Evolutionary conservation across 2,329 filamentous ascomycete genomes (phyloP).

Genomic region (Phaeosphaeriaceae sp.): DNA sequence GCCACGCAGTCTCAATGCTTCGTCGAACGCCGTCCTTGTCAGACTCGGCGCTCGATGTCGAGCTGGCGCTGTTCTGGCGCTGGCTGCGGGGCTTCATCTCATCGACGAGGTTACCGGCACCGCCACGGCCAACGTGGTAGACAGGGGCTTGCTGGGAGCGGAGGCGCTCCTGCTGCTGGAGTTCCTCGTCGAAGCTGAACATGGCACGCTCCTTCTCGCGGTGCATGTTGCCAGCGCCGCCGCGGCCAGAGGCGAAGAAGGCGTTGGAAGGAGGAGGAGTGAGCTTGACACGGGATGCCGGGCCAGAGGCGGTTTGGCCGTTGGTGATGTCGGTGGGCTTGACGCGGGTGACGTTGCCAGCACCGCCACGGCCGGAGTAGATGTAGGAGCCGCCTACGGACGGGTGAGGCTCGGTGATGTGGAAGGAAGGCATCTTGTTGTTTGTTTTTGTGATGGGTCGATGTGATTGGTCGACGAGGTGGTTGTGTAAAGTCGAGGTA

Average conservation of each 20-base stretch:
- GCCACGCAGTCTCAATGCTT: conserved; percentile 42
- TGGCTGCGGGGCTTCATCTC: conserved; percentile 42
- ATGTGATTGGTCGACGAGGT: conserved; percentile 12
- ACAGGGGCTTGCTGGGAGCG: conserved; percentile 64
- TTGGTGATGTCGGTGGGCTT: conserved; percentile 62
- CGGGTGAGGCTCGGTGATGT: conserved; percentile 68
- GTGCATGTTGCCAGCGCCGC: conserved; percentile 71
- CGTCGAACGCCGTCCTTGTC: conserved; percentile 12
- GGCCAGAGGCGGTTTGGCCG: conserved; percentile 53
- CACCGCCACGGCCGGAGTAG: conserved; percentile 64
- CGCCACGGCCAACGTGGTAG: conserved; percentile 69
- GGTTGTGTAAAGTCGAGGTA: conserved; percentile 1
- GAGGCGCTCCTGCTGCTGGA: conserved; percentile 63
- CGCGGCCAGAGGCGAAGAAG: conserved; percentile 70
- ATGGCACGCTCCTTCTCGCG: conserved; percentile 63
- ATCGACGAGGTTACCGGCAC: conserved; percentile 62
- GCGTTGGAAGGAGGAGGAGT: conserved; percentile 53
- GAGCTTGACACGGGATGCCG: conserved; percentile 59
- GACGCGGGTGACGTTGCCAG: conserved; percentile 64
- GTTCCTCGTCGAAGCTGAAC: conserved; percentile 73
- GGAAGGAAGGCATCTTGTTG: conserved; percentile 54
- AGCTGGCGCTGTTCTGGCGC: conserved; percentile 41
- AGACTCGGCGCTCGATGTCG: conserved; percentile 10
- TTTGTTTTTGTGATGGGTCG: conserved; percentile 21
- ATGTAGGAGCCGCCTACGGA: conserved; percentile 65